These are phyloP conservation scores for Ulmus americana DNA, from an alignment of 331 rosid genomes.

Conservation along the genomic window DNA sequence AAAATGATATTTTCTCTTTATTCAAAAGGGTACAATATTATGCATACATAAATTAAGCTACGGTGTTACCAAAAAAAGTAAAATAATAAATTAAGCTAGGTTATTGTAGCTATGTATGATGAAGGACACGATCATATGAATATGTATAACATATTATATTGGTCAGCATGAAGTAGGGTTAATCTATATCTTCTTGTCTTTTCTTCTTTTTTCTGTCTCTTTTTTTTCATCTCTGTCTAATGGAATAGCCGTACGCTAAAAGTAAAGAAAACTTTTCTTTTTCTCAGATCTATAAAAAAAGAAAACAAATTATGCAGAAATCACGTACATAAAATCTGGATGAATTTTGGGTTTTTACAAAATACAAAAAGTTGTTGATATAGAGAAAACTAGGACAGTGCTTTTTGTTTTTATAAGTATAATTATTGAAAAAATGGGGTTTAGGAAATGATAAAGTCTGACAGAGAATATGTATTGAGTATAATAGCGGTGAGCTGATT, in stretches of 20 bases:
- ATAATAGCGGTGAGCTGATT: slow-evolving; percentile 16
- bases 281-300: neutral
- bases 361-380: neutral
- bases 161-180: too few species aligned
- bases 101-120: too few species aligned
- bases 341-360: slow-evolving; percentile 17
- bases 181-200: too few species aligned
- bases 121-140: too few species aligned
- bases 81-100: too few species aligned
- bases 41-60: too few species aligned
- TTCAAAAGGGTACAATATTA: too few species aligned
- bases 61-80: too few species aligned
- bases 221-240: neutral
- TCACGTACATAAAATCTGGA: slow-evolving; percentile 6
- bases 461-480: neutral
- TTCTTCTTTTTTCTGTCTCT: neutral
- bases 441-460: neutral
- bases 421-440: neutral
- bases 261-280: neutral
- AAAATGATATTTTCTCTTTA: too few species aligned
- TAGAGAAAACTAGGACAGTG: neutral
- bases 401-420: neutral
- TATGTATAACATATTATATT: too few species aligned
- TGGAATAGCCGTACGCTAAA: slow-evolving; percentile 9
- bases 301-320: slow-evolving; percentile 1